A percentile compares a stretch with the other conserved stretches of the same genome.
These are phyloP conservation scores for Phaeosphaeriaceae sp. DNA, from an alignment of 2,329 filamentous ascomycete genomes.

Conservation along the genomic window DNA sequence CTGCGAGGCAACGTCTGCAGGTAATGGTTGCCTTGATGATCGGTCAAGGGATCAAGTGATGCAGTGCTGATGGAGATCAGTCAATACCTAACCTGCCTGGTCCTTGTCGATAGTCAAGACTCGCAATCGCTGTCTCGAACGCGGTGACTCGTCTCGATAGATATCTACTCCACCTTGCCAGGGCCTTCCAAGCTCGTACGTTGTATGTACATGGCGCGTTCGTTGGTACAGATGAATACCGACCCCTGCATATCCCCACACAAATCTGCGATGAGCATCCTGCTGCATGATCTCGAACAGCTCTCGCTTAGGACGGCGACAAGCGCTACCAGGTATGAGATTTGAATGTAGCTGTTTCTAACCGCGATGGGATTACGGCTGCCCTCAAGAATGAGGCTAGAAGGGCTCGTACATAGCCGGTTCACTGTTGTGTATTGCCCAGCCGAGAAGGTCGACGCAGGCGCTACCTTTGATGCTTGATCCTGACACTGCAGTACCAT, in stretches of 20 bases:
- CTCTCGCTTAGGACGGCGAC: conserved; percentile 11
- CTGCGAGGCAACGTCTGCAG: not conserved
- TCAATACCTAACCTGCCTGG: not conserved
- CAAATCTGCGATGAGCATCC: conserved; percentile 14
- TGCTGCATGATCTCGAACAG: conserved; percentile 27
- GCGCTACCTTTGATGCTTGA: conserved; percentile 13
- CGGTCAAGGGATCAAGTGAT: conserved; percentile 1
- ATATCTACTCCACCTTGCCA: not conserved
- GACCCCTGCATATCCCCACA: conserved; percentile 19
- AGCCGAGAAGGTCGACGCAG: conserved; percentile 18
- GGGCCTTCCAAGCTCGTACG: not conserved
- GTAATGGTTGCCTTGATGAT: not conserved
- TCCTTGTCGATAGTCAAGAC: not conserved
- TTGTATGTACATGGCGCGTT: not conserved
- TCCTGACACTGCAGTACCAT: conserved; percentile 12
- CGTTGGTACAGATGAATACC: not conserved
- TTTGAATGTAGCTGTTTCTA: conserved; percentile 14
- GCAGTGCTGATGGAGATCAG: not conserved
- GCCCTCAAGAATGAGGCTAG: conserved; percentile 18
- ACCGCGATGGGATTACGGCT: conserved; percentile 8
- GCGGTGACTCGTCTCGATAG: not conserved
- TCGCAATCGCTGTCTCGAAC: not conserved
- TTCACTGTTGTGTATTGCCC: conserved; percentile 11
- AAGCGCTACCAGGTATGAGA: conserved; percentile 6
- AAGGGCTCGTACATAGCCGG: conserved; percentile 10